These are phyloP conservation scores for Neonectria magnoliae DNA, from an alignment of 2,329 filamentous ascomycete species.

Conservation along the genomic window DNA sequence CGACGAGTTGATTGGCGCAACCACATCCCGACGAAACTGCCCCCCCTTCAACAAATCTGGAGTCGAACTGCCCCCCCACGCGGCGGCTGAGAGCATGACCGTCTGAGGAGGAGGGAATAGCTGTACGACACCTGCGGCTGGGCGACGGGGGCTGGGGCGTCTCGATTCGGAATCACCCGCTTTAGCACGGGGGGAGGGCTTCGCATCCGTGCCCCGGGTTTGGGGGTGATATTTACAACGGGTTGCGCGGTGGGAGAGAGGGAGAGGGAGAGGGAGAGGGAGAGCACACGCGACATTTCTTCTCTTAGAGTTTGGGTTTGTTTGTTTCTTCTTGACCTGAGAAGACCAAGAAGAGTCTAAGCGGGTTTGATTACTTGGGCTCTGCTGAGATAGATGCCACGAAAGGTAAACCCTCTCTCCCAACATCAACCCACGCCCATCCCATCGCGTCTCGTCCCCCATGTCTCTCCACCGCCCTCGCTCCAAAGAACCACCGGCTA, in stretches of 20 bases:
- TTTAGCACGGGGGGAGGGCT: neutral
- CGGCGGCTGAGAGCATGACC: neutral
- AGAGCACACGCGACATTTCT: too few species aligned
- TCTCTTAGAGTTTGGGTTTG: too few species aligned
- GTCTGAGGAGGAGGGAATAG: conserved; percentile 13
- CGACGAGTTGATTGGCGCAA: neutral
- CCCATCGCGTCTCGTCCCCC: neutral
- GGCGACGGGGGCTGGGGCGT: neutral
- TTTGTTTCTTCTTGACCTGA: neutral
- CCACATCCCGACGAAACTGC: neutral
- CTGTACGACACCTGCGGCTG: neutral
- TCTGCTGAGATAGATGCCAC: conserved; percentile 15
- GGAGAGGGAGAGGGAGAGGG: too few species aligned
- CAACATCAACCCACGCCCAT: neutral
- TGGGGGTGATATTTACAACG: neutral
- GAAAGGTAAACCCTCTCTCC: conserved; percentile 16
- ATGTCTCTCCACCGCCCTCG: too few species aligned
- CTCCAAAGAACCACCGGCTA: too few species aligned
- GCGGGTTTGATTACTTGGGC: neutral
- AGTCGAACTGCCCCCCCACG: neutral
- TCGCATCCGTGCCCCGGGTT: neutral
- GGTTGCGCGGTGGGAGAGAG: too few species aligned
- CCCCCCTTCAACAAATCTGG: neutral
- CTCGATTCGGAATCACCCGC: conserved; percentile 13
- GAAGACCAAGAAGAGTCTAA: neutral